phyloP scores from a whole-genome alignment of 2,329 filamentous ascomycete species.

The Davidsoniella eucalypti region DNA sequence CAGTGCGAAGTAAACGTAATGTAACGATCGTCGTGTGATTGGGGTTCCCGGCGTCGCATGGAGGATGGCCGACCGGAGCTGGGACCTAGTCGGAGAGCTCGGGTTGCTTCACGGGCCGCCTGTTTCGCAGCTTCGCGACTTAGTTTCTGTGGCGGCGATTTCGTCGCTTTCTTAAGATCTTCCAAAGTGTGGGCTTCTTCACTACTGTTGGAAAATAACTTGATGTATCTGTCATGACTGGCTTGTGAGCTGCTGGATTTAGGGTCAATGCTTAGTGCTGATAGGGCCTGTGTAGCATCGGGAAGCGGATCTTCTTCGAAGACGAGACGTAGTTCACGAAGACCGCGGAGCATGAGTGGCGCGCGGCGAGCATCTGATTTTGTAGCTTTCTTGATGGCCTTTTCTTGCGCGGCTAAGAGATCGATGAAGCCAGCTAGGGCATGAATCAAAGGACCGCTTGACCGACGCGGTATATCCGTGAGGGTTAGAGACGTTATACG shows the following conservation, averaged over 20 bases:
- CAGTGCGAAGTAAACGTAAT: constrained; percentile 16
- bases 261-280: constrained; percentile 24
- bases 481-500: constrained; percentile 36
- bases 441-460: constrained; percentile 32
- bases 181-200: no score
- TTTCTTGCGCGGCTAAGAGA: constrained; percentile 32
- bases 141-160: neutral
- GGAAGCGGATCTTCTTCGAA: constrained; percentile 29
- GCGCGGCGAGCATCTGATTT: constrained; percentile 19
- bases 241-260: no score
- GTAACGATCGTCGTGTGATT: constrained; percentile 9
- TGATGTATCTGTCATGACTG: no score
- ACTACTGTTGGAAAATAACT: no score
- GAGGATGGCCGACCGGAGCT: constrained; percentile 1
- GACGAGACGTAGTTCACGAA: constrained; percentile 38
- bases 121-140: constrained; percentile 9
- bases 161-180: constrained; percentile 19
- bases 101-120: constrained; percentile 6
- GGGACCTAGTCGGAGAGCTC: constrained; percentile 10
- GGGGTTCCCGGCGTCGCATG: constrained; percentile 3
- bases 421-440: constrained; percentile 32
- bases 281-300: constrained; percentile 17
- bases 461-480: constrained; percentile 36
- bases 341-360: constrained; percentile 30
- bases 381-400: constrained; percentile 22